phyloP scores from a whole-genome alignment of 139 green algal species.

The Chlorella sp. region DNA sequence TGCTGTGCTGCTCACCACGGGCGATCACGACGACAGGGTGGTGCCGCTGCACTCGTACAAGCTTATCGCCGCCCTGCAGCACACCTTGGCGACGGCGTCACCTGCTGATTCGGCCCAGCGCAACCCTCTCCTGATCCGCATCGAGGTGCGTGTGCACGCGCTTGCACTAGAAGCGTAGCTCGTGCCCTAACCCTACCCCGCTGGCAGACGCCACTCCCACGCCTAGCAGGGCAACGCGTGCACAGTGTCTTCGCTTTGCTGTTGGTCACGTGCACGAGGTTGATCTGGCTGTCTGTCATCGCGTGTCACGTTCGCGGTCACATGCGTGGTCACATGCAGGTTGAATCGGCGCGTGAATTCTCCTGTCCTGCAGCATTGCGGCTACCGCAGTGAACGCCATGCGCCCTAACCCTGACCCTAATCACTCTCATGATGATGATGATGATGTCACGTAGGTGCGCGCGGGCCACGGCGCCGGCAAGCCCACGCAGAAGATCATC shows the following conservation, averaged over 20 bases:
- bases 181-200: background rate
- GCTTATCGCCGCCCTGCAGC: constrained; percentile 72
- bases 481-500: constrained; percentile 87
- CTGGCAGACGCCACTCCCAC: too few relatives aligned
- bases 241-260: too few relatives aligned
- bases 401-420: background rate
- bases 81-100: constrained; percentile 43
- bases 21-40: constrained; percentile 81
- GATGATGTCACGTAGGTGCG: constrained; percentile 62
- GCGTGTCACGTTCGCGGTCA: background rate
- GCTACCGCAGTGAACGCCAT: background rate
- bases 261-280: too few relatives aligned
- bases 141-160: constrained; percentile 56
- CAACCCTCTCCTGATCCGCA: constrained; percentile 80
- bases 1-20: constrained; percentile 4
- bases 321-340: background rate
- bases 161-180: background rate
- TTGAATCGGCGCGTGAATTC: background rate
- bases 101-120: constrained; percentile 41
- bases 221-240: too few relatives aligned
- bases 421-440: background rate
- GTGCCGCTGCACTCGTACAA: constrained; percentile 86
- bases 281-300: background rate
- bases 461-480: constrained; percentile 76
- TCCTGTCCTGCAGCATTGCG: background rate